Evolutionary conservation across 441 rosid species (phyloP).

Genomic region (Lepidium campestre): DNA sequence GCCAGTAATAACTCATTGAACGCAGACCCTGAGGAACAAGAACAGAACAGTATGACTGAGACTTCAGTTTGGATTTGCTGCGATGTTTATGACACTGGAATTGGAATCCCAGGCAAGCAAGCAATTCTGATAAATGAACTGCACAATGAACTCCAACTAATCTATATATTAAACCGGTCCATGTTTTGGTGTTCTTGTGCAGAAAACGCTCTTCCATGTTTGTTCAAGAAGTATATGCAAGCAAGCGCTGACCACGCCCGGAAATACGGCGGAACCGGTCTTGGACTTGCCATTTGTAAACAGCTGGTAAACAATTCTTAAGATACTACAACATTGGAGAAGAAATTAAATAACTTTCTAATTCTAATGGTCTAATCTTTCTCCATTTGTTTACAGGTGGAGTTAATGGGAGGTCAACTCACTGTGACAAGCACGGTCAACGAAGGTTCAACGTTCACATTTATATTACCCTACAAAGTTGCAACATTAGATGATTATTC

Average conservation of each 20-base stretch:
- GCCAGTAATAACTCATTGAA: slow-evolving; percentile 28
- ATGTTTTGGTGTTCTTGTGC: slow-evolving; percentile 22
- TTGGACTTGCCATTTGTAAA: slow-evolving; percentile 98
- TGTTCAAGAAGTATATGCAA: slow-evolving; percentile 93
- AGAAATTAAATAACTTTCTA: neutral
- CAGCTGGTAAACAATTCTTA: slow-evolving; percentile 56
- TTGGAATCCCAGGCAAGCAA: slow-evolving; percentile 84
- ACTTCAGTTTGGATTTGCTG: slow-evolving; percentile 83
- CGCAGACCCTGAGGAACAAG: slow-evolving; percentile 39
- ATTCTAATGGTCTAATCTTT: neutral
- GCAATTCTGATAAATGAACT: neutral
- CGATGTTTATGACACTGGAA: slow-evolving; percentile 90
- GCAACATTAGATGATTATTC: slow-evolving; percentile 52
- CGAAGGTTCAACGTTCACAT: slow-evolving; percentile 80
- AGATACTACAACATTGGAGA: neutral
- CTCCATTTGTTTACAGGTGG: slow-evolving; percentile 46
- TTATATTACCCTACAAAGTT: slow-evolving; percentile 74
- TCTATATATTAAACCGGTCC: neutral
- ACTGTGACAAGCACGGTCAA: slow-evolving; percentile 79
- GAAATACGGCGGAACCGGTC: slow-evolving; percentile 95
- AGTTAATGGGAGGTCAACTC: slow-evolving; percentile 89
- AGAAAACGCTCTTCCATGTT: slow-evolving; percentile 83
- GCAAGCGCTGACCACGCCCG: slow-evolving; percentile 92
- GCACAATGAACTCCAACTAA: neutral
- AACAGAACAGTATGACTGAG: slow-evolving; percentile 33